Conservation (phyloP, 495 filamentous ascomycete genomes). For the Penicillium simplicissimum region DNA sequence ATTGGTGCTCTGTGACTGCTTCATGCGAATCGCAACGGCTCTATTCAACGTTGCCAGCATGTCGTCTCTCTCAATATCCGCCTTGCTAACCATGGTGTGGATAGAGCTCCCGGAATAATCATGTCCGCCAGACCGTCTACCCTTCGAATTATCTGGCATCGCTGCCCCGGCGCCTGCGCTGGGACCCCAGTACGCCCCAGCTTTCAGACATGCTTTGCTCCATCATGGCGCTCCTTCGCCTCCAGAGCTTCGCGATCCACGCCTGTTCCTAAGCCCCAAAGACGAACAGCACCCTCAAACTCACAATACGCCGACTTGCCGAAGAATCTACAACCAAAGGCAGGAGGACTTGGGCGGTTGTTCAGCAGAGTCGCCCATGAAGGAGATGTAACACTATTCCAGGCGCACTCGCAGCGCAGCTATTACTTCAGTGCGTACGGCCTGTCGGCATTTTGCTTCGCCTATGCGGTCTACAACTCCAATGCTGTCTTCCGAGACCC, state of each 20-base stretch:
- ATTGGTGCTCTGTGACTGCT: background rate
- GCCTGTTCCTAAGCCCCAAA: constrained; percentile 21
- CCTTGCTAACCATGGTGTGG: constrained; percentile 20
- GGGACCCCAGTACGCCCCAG: constrained; percentile 15
- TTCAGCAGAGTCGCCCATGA: constrained; percentile 39
- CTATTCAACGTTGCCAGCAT: background rate
- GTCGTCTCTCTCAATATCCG: background rate
- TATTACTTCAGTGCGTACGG: constrained; percentile 59
- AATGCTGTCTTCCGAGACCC: constrained; percentile 43
- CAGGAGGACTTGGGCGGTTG: constrained; percentile 34
- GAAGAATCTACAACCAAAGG: constrained; percentile 5
- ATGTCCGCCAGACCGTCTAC: constrained; percentile 38
- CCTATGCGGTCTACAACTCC: constrained; percentile 57
- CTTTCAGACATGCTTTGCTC: constrained; percentile 10
- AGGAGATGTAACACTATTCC: constrained; percentile 55
- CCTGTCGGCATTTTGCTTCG: constrained; percentile 56
- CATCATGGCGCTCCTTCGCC: constrained; percentile 39
- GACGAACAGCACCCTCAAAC: constrained; percentile 12
- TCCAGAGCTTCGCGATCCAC: constrained; percentile 32
- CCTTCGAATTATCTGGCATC: constrained; percentile 31
- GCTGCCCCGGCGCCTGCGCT: constrained; percentile 27
- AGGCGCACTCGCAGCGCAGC: constrained; percentile 59
- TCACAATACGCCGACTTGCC: constrained; percentile 8
- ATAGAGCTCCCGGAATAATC: constrained; percentile 21
- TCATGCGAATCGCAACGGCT: background rate